Conservation (phyloP, 2,329 filamentous ascomycete species). For the Colletotrichum gloeosporioides region DNA sequence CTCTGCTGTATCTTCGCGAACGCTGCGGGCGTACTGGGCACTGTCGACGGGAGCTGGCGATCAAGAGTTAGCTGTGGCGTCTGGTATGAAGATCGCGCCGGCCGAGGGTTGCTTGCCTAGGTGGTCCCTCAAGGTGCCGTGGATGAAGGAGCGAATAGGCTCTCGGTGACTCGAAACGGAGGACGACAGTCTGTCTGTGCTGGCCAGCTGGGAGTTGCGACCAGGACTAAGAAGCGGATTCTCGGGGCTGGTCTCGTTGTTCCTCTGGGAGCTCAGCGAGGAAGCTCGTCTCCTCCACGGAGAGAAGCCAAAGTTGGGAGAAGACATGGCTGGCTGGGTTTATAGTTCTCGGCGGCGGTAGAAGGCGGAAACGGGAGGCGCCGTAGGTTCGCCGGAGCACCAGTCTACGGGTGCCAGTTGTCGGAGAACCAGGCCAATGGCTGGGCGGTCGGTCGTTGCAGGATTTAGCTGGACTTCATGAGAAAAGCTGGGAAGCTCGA, state of each 20-base stretch:
- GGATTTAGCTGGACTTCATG: conserved; percentile 11
- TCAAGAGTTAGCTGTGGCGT: not conserved
- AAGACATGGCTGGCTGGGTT: conserved; percentile 44
- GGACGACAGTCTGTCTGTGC: conserved; percentile 41
- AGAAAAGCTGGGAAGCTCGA: conserved; percentile 6
- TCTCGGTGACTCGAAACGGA: conserved; percentile 55
- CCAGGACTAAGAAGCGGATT: conserved; percentile 23
- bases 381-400: conserved; percentile 5
- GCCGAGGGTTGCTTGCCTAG: conserved; percentile 50
- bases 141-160: conserved; percentile 75
- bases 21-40: conserved; percentile 75
- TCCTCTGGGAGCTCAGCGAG: conserved; percentile 24
- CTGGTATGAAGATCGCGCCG: not conserved
- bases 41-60: conserved; percentile 62
- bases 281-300: conserved; percentile 49
- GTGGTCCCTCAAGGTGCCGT: conserved; percentile 66
- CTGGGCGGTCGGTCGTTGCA: not conserved
- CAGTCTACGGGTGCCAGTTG: not conserved
- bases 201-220: conserved; percentile 24
- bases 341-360: not conserved
- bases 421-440: conserved; percentile 3
- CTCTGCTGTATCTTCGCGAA: conserved; percentile 87
- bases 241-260: conserved; percentile 24
- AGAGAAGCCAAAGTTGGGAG: conserved; percentile 50
- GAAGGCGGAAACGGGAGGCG: not conserved